Percentiles rank a stretch among this genome's conserved stretches.
phyloP scores from a whole-genome alignment of 2,329 filamentous ascomycete genomes.

The Annulohypoxylon truncatum region DNA sequence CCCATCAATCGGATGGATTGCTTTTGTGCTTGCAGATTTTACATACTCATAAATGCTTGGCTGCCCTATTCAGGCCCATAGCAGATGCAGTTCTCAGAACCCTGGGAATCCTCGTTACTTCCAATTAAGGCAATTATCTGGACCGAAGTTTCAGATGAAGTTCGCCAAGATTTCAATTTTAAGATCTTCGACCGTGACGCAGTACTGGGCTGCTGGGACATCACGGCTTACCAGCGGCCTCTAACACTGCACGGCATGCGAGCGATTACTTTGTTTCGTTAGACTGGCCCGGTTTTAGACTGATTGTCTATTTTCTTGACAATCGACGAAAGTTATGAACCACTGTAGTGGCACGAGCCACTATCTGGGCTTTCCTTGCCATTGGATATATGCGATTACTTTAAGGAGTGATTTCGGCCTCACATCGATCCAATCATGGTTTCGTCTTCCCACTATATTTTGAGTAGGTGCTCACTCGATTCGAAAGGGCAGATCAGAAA shows the following conservation, averaged over 20 bases:
- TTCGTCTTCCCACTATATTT: background rate
- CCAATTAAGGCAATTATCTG: constrained; percentile 7
- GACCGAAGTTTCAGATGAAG: constrained; percentile 21
- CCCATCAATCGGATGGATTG: background rate
- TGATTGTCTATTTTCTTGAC: constrained; percentile 9
- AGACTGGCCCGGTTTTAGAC: constrained; percentile 1
- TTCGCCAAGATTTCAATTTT: constrained; percentile 7
- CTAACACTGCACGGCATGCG: background rate
- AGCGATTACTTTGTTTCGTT: constrained; percentile 2
- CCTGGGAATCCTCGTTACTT: background rate
- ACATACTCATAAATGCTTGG: background rate
- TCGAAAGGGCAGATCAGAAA: background rate
- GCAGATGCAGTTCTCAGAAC: background rate
- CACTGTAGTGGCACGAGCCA: background rate
- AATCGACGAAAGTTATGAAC: background rate
- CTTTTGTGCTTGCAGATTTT: background rate
- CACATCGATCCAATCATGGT: background rate
- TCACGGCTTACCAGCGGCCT: background rate
- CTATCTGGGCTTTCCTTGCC: background rate
- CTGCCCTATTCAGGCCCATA: background rate
- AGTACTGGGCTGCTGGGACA: background rate
- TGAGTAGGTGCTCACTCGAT: background rate
- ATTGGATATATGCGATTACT: background rate
- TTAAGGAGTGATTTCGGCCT: constrained; percentile 1
- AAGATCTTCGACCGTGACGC: constrained; percentile 5